These are phyloP conservation scores for Chytriomyces hyalinus DNA, from an alignment of 192 early-diverging fungal genomes.

Conservation along the genomic window DNA sequence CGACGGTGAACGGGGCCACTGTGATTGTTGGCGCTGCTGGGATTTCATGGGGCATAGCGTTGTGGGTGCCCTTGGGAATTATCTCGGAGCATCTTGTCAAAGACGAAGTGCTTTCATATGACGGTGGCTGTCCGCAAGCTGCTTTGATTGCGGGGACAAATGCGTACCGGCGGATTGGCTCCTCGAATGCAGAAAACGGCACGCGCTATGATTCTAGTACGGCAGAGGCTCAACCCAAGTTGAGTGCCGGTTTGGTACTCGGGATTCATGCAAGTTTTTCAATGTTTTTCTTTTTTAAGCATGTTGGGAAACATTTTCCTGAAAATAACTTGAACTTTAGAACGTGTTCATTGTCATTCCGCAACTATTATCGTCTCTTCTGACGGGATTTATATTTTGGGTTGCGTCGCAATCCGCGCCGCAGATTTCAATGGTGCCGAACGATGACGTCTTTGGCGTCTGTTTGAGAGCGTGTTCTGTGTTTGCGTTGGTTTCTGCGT, in stretches of 20 bases:
- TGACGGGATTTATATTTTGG: slow-evolving; percentile 75
- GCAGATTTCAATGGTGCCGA: slow-evolving; percentile 15
- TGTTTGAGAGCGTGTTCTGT: slow-evolving; percentile 75
- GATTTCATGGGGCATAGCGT: slow-evolving; percentile 81
- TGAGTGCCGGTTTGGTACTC: slow-evolving; percentile 65
- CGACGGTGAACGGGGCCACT: slow-evolving; percentile 63
- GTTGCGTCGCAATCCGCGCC: slow-evolving; percentile 58
- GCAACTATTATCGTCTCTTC: slow-evolving; percentile 82
- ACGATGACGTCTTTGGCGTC: slow-evolving; percentile 62
- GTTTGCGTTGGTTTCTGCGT: slow-evolving; percentile 68
- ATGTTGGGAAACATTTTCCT: too few species aligned
- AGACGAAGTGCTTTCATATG: too few species aligned
- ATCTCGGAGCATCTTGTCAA: slow-evolving; percentile 73
- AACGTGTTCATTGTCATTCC: slow-evolving; percentile 95
- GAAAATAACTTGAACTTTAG: not conserved
- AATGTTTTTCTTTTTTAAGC: too few species aligned
- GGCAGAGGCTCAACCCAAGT: not conserved
- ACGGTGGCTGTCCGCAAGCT: too few species aligned
- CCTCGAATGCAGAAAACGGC: not conserved
- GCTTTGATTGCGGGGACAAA: not conserved
- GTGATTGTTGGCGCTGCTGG: slow-evolving; percentile 74
- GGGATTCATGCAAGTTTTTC: slow-evolving; percentile 70
- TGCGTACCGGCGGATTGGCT: not conserved
- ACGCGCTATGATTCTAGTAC: not conserved
- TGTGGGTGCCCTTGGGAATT: slow-evolving; percentile 92